Conservation (phyloP, 2,329 filamentous ascomycete species). For the Fonsecaea pedrosoi region DNA sequence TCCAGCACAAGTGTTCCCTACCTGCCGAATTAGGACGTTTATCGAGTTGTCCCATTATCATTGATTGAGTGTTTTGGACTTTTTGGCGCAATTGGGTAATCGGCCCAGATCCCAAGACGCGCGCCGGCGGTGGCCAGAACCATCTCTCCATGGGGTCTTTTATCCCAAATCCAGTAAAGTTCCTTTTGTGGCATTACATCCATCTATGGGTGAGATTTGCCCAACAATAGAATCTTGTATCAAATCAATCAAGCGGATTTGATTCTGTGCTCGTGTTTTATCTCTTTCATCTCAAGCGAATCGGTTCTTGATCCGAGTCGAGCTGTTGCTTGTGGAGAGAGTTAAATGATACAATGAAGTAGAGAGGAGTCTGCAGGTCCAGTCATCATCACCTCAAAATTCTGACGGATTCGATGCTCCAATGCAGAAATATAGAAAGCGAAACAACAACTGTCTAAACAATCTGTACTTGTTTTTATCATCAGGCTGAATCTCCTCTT, state of each 20-base stretch:
- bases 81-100: slow-evolving; percentile 21
- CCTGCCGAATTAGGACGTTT: background rate
- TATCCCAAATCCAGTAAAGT: slow-evolving; percentile 5
- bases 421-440: background rate
- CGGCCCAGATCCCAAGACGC: background rate
- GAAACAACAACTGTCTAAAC: background rate
- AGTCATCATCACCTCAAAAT: background rate
- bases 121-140: too few relatives aligned
- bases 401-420: background rate
- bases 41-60: background rate
- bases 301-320: background rate
- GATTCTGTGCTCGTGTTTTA: background rate
- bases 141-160: background rate
- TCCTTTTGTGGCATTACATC: background rate
- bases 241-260: background rate
- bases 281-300: background rate
- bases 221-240: too few relatives aligned
- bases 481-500: background rate
- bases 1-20: background rate
- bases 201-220: background rate
- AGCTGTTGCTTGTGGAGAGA: background rate
- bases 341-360: background rate
- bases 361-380: background rate
- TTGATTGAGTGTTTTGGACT: slow-evolving; percentile 14
- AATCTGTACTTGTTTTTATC: background rate